Conservation (phyloP, 139 green algal genomes). For the Chlorokybus atmophyticus region DNA sequence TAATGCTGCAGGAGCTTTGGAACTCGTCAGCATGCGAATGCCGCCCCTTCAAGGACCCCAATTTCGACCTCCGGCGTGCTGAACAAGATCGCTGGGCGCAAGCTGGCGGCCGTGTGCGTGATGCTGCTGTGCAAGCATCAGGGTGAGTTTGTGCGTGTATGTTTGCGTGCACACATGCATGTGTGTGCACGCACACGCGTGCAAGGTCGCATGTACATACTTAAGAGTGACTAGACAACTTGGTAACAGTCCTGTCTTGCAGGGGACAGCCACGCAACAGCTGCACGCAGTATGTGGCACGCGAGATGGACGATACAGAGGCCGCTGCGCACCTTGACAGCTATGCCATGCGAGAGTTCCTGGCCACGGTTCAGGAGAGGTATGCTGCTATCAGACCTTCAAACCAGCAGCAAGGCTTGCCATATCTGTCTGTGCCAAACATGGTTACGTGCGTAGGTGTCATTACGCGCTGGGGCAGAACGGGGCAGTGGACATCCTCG, state of each 20-base stretch:
- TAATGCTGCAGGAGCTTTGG: constrained; percentile 43
- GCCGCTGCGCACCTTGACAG: constrained; percentile 17
- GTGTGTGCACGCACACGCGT: too few species aligned
- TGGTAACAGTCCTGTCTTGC: not conserved
- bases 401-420: too few species aligned
- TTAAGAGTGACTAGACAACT: not conserved
- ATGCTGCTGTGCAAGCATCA: constrained; percentile 42
- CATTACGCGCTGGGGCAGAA: constrained; percentile 51
- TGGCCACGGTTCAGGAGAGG: constrained; percentile 23
- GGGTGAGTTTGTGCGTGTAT: too few species aligned
- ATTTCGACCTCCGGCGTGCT: constrained; percentile 44
- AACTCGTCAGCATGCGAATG: constrained; percentile 54
- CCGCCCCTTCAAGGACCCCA: constrained; percentile 56
- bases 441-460: too few species aligned
- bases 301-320: constrained; percentile 21
- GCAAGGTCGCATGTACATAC: not conserved
- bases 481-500: constrained; percentile 52
- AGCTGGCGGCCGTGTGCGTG: constrained; percentile 18
- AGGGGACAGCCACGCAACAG: not conserved
- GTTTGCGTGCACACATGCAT: too few species aligned
- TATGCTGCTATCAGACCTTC: too few species aligned
- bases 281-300: constrained; percentile 8
- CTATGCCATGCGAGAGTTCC: constrained; percentile 27
- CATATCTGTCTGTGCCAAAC: too few species aligned
- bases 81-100: constrained; percentile 35